Evolutionary conservation across 805 yeast genomes (phyloP).

Genomic region (Monosporozyma siamensis): DNA sequence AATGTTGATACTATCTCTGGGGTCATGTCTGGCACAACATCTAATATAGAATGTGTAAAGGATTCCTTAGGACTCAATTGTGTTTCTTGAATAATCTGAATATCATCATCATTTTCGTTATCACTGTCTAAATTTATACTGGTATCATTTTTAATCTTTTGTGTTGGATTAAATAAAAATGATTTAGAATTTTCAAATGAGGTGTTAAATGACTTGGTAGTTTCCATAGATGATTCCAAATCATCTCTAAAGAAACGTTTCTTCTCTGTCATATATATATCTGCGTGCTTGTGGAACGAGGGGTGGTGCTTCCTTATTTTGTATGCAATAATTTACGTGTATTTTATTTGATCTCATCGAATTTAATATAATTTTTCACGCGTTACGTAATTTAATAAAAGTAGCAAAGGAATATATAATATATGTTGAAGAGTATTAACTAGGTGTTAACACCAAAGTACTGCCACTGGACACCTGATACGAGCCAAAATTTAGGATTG

Average conservation of each 20-base stretch:
- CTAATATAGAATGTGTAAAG: slow-evolving; percentile 29
- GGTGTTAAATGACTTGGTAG: slow-evolving; percentile 5
- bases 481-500: too few relatives aligned
- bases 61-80: slow-evolving; percentile 11
- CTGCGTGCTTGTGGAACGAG: too few relatives aligned
- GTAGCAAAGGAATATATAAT: not conserved
- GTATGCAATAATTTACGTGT: too few relatives aligned
- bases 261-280: slow-evolving; percentile 13
- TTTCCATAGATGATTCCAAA: slow-evolving; percentile 20
- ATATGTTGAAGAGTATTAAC: not conserved
- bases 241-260: slow-evolving; percentile 26
- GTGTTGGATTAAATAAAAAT: slow-evolving; percentile 12
- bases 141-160: not conserved
- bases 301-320: too few relatives aligned
- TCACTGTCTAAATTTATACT: too few relatives aligned
- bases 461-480: not conserved
- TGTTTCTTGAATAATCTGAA: not conserved
- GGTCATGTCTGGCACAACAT: slow-evolving; percentile 31
- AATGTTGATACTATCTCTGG: slow-evolving; percentile 15
- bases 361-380: not conserved
- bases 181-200: slow-evolving; percentile 14
- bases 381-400: not conserved
- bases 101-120: not conserved
- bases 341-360: not conserved
- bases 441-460: not conserved